A percentile compares a stretch with the other conserved stretches of the same genome.
These are phyloP conservation scores for Phytophthora cactorum DNA, from an alignment of 352 stramenopile species.

Conservation along the genomic window DNA sequence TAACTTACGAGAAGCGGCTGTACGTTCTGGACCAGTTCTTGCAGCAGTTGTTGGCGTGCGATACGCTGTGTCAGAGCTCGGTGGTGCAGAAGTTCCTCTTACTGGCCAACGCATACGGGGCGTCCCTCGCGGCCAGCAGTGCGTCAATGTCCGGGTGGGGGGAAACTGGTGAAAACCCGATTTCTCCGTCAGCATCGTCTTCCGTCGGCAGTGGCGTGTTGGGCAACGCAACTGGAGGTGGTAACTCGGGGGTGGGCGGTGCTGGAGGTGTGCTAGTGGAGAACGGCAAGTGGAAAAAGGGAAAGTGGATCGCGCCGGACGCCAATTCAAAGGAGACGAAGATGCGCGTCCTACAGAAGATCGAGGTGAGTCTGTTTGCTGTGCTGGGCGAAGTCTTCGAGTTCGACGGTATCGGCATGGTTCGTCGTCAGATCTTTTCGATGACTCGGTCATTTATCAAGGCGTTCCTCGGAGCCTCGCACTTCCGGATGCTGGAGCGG, in stretches of 20 bases:
- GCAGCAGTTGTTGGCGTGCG: constrained; percentile 69
- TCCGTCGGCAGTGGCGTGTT: constrained; percentile 10
- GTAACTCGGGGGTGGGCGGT: background rate
- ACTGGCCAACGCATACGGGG: constrained; percentile 41
- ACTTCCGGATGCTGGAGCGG: constrained; percentile 84
- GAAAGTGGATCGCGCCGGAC: constrained; percentile 64
- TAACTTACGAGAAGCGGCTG: constrained; percentile 72
- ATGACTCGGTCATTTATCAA: constrained; percentile 86
- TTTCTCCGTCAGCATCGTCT: constrained; percentile 20
- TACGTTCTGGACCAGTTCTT: constrained; percentile 73
- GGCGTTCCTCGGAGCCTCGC: constrained; percentile 78
- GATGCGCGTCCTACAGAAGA: constrained; percentile 80
- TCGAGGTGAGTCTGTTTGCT: constrained; percentile 82
- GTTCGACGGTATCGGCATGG: constrained; percentile 83
- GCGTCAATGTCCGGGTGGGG: constrained; percentile 22
- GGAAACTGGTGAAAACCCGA: constrained; percentile 24
- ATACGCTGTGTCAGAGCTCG: constrained; percentile 80
- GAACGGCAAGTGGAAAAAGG: constrained; percentile 71
- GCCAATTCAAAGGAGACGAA: constrained; percentile 80
- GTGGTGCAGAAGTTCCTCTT: constrained; percentile 78
- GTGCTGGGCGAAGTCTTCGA: constrained; percentile 84
- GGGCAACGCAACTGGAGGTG: constrained; percentile 20
- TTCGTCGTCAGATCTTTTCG: constrained; percentile 84
- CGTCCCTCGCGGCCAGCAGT: constrained; percentile 10
- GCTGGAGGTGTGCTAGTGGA: constrained; percentile 56